These are phyloP conservation scores for Daldinia eschscholtzii DNA, from an alignment of 2,329 filamentous ascomycete species.

Conservation along the genomic window DNA sequence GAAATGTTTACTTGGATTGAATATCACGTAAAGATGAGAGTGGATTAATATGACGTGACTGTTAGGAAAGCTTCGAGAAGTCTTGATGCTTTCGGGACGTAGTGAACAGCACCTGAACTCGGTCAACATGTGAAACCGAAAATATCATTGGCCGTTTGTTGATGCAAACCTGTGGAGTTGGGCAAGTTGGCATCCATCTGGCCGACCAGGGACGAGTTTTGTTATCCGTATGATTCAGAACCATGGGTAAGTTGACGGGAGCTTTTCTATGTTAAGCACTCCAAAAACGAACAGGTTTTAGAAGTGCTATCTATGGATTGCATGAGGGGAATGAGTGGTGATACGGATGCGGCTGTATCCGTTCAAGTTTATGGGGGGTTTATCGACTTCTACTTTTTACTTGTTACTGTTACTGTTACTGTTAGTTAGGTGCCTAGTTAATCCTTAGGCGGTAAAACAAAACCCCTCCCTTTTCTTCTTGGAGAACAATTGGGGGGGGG, in stretches of 20 bases:
- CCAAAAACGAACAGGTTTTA: neutral
- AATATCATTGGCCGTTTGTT: conserved; percentile 28
- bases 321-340: conserved; percentile 6
- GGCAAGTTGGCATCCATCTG: conserved; percentile 27
- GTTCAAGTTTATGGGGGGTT: neutral
- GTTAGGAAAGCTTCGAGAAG: conserved; percentile 17
- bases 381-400: conserved; percentile 8
- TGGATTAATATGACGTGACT: conserved; percentile 9
- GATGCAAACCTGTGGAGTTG: conserved; percentile 35
- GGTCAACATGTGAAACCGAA: conserved; percentile 31
- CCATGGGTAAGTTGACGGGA: conserved; percentile 25
- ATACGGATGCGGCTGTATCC: conserved; percentile 19
- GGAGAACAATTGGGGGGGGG: neutral
- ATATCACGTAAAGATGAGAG: conserved; percentile 13
- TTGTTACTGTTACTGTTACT: conserved; percentile 23
- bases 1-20: neutral
- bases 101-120: conserved; percentile 1
- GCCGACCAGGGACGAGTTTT: conserved; percentile 5
- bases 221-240: conserved; percentile 18
- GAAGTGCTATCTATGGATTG: neutral
- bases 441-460: neutral
- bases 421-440: neutral
- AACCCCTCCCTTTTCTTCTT: neutral
- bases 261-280: conserved; percentile 6
- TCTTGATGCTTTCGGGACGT: conserved; percentile 13